Base-by-base conservation (phyloP, 441 rosid species). In the Bocquillonia castaneifolia region DNA sequence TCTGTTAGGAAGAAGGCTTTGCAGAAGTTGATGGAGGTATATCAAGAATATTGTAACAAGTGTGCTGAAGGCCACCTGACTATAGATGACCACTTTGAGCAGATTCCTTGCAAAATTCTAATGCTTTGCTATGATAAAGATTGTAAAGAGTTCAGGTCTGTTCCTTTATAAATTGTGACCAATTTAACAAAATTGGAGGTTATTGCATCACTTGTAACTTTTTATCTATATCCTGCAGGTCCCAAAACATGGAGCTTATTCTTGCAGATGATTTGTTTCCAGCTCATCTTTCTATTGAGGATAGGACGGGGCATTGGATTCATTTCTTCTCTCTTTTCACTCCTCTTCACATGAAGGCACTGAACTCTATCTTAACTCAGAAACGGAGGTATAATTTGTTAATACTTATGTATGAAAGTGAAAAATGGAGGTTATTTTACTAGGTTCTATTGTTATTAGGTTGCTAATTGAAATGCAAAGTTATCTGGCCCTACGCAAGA, bases 1-100 rank as follows among this genome's bases (percentile, higher is more conserved):
- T 79, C 93, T 79, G 89, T 95, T 57, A 85, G 96, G 83, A 95
- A 90, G 79, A 85, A 84, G 79, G 88, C 95, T 48, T 75, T 90
- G 79, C 78, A 82, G 81, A 88, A 87, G 81, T 79, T 90, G 85
- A 78, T 85, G 73, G 88, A 88, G 81, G 78, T 92, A 56, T 94
- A 94, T 79, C 91, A 81, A 78, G 82, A 82, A 73, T 94, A 95
- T 75, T 90, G 96, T 81, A 80, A 66, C 77, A 80, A 80, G 82
- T 90, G 96, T 79, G 81, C 86, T 68, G 80, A 85, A 78, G 91
- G 95, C 71, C 72, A 36, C 76, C 78, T 87, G 88, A 74, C 77
- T 69, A 76, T 81, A 51, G 70, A 75, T 68, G 82, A 85, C 75
- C 77, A 75, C 60, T 86, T 88, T 83, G 98, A 94, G 82, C 86